Evolutionary conservation across 2,329 filamentous ascomycete species (phyloP).

Genomic region (Fusarium incarnatum): DNA sequence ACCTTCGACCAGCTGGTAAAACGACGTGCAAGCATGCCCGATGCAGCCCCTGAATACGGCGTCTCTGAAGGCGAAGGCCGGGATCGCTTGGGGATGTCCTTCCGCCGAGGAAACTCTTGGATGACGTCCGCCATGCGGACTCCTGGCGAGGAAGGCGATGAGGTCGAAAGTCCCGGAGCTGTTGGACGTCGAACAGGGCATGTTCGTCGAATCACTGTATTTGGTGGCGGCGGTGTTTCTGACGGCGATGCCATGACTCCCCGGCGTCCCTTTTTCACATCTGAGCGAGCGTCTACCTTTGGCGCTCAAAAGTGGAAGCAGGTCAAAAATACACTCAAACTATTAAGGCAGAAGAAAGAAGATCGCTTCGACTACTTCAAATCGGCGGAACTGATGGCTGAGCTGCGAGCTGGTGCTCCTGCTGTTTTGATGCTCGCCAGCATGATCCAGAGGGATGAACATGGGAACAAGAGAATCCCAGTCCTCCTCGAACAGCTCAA

Average conservation of each 20-base stretch:
- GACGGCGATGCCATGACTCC: conserved; percentile 71
- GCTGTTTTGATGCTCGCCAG: conserved; percentile 94
- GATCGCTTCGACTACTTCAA: conserved; percentile 94
- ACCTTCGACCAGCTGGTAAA: conserved; percentile 64
- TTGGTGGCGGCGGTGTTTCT: conserved; percentile 72
- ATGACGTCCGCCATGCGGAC: conserved; percentile 62
- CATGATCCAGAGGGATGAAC: conserved; percentile 97
- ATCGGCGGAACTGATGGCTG: conserved; percentile 95
- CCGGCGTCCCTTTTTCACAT: conserved; percentile 67
- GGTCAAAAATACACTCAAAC: conserved; percentile 87
- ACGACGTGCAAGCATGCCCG: conserved; percentile 74
- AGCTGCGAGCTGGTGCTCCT: conserved; percentile 90
- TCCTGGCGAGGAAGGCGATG: conserved; percentile 63
- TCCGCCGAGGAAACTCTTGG: conserved; percentile 70
- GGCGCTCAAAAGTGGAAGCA: conserved; percentile 90
- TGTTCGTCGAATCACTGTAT: conserved; percentile 73
- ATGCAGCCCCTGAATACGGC: conserved; percentile 70
- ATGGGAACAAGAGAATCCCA: conserved; percentile 93
- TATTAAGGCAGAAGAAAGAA: conserved; percentile 82
- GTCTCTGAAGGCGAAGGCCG: conserved; percentile 82
- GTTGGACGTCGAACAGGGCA: conserved; percentile 69
- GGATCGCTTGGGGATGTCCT: conserved; percentile 64
- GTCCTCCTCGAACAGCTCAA: conserved; percentile 96
- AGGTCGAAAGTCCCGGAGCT: conserved; percentile 61
- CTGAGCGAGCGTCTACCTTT: conserved; percentile 78